Evolutionary conservation across 192 early-diverging fungal genomes (phyloP), one percentile per base, ranked within the genome.

Genomic region (Coemansia sp.): DNA sequence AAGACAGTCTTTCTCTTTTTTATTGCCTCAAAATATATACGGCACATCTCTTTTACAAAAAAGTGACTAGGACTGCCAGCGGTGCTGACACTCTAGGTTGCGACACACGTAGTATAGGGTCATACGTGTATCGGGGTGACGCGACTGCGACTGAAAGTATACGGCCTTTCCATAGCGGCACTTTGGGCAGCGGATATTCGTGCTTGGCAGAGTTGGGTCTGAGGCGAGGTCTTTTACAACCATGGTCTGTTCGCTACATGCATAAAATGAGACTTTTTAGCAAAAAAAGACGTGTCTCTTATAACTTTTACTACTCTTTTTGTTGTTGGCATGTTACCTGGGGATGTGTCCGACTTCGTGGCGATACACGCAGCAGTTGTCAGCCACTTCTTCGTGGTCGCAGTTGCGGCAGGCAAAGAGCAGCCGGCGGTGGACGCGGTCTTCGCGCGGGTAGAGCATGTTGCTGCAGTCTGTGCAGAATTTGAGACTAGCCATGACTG

Each of bases 391-490:
- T 70, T 89, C 77, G 64, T 87, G 87, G 25, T 89, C 85, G 74
- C 92, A 94, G 75, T 92, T 92, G 63, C 91, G 87, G 75, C 92
- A 94, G 15, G 90, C 90, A 72, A 86, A 90, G 71, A 89, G 77
- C 29, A 94, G 76, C 41, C 64, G 69, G 17, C 84, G 85, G 42
- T 58, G 76, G 6, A 64, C 67, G 31, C 82, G 74, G 65, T 94
- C 87, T 73, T 93, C 91, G 73, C 87, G 83, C 58, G 92, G 92
- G 71, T 94, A 93, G 66, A 94, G 83, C 76, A 94, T 79, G 64
- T 94, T 94, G 83, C 89, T 90, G 86, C 92, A 85, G 66, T 78
- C 68, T 10, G 55, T 53, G 67, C 84, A 85, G 41, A 78, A 85
- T 34, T 67, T 74, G n/a, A 79, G 67, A 34, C 67, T 75, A 2